These are phyloP conservation scores for Xylona heveae DNA, from an alignment of 495 filamentous ascomycete species.

Conservation along the genomic window DNA sequence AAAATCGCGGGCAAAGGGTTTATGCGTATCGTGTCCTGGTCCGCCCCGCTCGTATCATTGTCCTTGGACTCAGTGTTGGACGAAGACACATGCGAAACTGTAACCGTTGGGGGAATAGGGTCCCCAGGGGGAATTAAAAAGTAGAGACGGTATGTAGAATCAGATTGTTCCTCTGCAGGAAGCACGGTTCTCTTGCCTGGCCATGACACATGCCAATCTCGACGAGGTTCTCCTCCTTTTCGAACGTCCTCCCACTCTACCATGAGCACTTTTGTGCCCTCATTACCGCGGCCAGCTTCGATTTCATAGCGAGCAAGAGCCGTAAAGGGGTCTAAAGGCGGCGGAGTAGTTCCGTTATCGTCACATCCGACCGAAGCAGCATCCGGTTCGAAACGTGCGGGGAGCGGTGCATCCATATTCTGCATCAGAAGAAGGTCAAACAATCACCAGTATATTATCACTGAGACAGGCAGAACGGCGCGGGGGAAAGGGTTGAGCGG, in stretches of 20 bases:
- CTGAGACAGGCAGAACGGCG: too few species aligned
- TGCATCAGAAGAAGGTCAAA: too few species aligned
- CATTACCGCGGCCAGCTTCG: constrained; percentile 50
- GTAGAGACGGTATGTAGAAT: constrained; percentile 41
- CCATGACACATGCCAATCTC: constrained; percentile 57
- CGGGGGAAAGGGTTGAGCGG: too few species aligned
- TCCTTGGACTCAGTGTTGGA: not conserved
- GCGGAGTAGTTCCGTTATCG: not conserved
- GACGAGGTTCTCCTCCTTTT: constrained; percentile 14
- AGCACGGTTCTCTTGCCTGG: constrained; percentile 46
- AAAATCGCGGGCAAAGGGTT: constrained; percentile 70
- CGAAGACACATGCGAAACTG: constrained; percentile 25
- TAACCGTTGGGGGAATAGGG: constrained; percentile 43
- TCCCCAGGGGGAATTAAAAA: constrained; percentile 48
- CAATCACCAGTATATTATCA: too few species aligned
- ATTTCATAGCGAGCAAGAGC: constrained; percentile 72
- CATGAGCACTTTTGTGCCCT: constrained; percentile 72
- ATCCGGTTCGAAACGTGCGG: constrained; percentile 2
- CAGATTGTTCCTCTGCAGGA: constrained; percentile 35
- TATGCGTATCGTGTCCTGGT: constrained; percentile 21
- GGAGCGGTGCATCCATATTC: too few species aligned
- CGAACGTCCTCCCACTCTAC: constrained; percentile 57
- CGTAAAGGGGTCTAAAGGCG: constrained; percentile 13
- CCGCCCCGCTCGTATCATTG: not conserved
- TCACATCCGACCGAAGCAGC: not conserved